phyloP scores from a whole-genome alignment of 2,329 filamentous ascomycete genomes.

The Claviceps pazoutovae region DNA sequence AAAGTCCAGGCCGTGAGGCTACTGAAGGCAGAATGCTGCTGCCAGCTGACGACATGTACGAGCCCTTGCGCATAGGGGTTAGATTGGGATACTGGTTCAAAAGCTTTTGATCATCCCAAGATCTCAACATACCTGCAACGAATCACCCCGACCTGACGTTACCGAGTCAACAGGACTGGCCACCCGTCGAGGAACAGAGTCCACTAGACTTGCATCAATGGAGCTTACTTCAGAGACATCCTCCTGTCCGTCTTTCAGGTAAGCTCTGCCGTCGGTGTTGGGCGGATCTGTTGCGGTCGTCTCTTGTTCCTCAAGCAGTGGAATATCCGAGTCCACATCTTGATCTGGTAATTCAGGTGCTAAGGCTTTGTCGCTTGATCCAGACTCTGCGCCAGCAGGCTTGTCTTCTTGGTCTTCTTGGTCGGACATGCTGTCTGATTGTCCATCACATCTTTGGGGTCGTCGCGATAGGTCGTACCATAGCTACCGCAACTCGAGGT shows the following conservation, averaged over 20 bases:
- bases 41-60: slow-evolving; percentile 49
- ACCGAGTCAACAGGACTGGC: slow-evolving; percentile 57
- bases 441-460: slow-evolving; percentile 23
- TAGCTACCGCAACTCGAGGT: background rate
- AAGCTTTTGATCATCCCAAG: background rate
- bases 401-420: slow-evolving; percentile 33
- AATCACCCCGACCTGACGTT: slow-evolving; percentile 66
- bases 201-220: slow-evolving; percentile 30
- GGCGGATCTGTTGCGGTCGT: background rate
- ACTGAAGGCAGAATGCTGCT: slow-evolving; percentile 61
- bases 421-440: slow-evolving; percentile 30
- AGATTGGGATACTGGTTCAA: slow-evolving; percentile 7
- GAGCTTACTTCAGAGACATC: slow-evolving; percentile 38
- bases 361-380: slow-evolving; percentile 28
- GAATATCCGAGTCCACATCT: slow-evolving; percentile 9
- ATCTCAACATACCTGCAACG: slow-evolving; percentile 49
- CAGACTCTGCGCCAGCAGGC: slow-evolving; percentile 24
- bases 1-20: slow-evolving; percentile 49
- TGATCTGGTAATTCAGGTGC: slow-evolving; percentile 16
- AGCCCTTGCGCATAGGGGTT: slow-evolving; percentile 35
- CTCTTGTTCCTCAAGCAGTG: slow-evolving; percentile 3
- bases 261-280: slow-evolving; percentile 21
- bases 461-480: background rate
- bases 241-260: slow-evolving; percentile 28
- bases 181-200: slow-evolving; percentile 37